Evolutionary conservation across 2,329 filamentous ascomycete species (phyloP), one percentile per base, ranked within the genome.

Genomic region (Chaetomium globosum): DNA sequence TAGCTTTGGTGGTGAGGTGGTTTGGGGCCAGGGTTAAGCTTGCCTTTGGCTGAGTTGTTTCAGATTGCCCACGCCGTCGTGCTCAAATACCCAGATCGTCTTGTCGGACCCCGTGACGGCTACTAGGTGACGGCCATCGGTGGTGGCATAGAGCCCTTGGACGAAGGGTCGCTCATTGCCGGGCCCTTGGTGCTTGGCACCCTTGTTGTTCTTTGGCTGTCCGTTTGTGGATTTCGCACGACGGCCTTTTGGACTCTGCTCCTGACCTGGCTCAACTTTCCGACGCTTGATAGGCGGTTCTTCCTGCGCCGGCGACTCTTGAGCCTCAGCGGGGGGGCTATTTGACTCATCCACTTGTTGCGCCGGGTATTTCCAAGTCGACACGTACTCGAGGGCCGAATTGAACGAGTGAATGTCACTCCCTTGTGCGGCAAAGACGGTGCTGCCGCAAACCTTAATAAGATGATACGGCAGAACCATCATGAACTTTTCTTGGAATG

Each of bases 91-190:
- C 76, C 91, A 91, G 49, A 99, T 83, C 58, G 85, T 87, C 80
- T 99, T 99, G 80, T 98, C 95, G 73, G 96, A 92, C n/a, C 86
- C 89, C 9, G 93, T 96, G 33, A 96, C 86, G 26, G 87, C 90
- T 51, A 97, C 80, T 23, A 96, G 76, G 77, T 96, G 81, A 51
- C 84, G 81, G 16, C 88, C 86, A 69, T 90, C 82, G 16, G 80
- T 76, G 0, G 92, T 89, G 31, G 85, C 78, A 26, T 85, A 80
- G 69, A 97, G 75, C 68, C 89, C 85, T 65, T 88, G 89, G 62
- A 97, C 85, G 72, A 89, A 87, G 5, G 89, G 84, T 66, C 80
- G 76, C 62, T 87, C 84, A 2, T 79, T 77, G n/a, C 77, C 74
- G 72, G 68, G 52, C 61, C 70, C 43, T 69, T 69, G 48, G 78